phyloP scores from a whole-genome alignment of 352 stramenopile species.

The Lagenidium sp. region DNA sequence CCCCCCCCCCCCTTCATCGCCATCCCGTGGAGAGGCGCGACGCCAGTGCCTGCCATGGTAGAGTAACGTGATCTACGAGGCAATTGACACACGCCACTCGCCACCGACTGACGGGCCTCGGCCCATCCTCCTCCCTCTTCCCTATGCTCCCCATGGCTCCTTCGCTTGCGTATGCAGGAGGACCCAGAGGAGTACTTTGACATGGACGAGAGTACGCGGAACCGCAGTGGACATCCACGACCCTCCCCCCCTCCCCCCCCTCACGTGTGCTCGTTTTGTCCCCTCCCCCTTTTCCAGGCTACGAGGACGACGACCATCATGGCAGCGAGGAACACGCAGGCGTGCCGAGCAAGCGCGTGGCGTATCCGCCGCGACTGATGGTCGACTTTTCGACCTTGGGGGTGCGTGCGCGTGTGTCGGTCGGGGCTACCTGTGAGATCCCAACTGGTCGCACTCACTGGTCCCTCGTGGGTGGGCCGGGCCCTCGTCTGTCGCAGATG shows the following conservation, averaged over 20 bases:
- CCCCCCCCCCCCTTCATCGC: no score
- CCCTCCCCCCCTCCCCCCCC: not conserved
- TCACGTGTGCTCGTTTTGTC: not conserved
- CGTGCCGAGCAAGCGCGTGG: slow-evolving; percentile 17
- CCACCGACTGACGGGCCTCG: no score
- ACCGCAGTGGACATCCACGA: not conserved
- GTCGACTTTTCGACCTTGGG: slow-evolving; percentile 78
- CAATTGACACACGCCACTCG: no score
- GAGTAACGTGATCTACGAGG: no score
- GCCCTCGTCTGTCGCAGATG: slow-evolving; percentile 24
- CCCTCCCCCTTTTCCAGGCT: no score
- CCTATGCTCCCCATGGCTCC: no score
- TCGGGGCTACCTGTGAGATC: no score
- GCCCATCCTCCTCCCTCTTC: no score
- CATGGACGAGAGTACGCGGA: slow-evolving; percentile 11
- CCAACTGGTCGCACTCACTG: no score
- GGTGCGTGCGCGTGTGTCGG: slow-evolving; percentile 23
- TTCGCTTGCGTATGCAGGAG: no score
- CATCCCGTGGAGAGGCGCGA: no score
- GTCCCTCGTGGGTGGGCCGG: not conserved
- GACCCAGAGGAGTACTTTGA: slow-evolving; percentile 20
- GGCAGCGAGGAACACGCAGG: slow-evolving; percentile 20
- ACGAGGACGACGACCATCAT: slow-evolving; percentile 14
- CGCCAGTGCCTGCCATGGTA: no score
- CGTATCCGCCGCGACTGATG: slow-evolving; percentile 73